Evolutionary conservation across 108 stramenopile genomes (phyloP), one percentile per base, ranked within the genome.

Genomic region (Asterionellopsis glacialis): DNA sequence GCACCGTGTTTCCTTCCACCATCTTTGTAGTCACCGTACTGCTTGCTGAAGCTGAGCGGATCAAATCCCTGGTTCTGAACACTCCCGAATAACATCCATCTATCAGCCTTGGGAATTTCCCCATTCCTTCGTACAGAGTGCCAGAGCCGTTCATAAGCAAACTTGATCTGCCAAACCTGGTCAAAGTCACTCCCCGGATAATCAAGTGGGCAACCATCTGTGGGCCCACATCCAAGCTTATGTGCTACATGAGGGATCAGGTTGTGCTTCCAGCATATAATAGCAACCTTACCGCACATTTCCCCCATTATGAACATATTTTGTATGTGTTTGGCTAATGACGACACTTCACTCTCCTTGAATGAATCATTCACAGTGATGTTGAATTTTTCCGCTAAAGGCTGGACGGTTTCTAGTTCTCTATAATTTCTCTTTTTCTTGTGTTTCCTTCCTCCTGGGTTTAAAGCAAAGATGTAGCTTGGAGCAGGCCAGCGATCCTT

Each of bases 221-320:
- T 15, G 1, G 68, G 64, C 21, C 64, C 71, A 47, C 77, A 79
- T 28, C 77, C 77, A 33, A 72, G 19, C 25, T 53, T 13, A 13
- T 50, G 65, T 11, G 74, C 74, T 13, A 76, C 19, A 41, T 43
- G 55, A 25, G 63, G 44, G 26, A 76, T 63, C 6, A 67, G 45
- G 3, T n/a, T 28, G 51, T 76, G 74, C 38, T 76, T 76, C 74
- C 74, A 76, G 19, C 45, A 47, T 39, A 70, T 57, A 15, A 76
- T 54, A 1, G 69, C 63, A 4, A 76, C 24, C 38, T 70, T 76
- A 21, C 69, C 69, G 43, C 74, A 76, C 58, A 68, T 45, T n/a
- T 61, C 28, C 6, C 69, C 74, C 24, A 11, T 11, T 18, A 23
- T 45, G 33, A 76, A 50, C 9, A 57, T 18, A n/a, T 51, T 16